Base-by-base conservation (phyloP, 108 stramenopile genomes). In the Pseudonitzschia multistriata region DNA sequence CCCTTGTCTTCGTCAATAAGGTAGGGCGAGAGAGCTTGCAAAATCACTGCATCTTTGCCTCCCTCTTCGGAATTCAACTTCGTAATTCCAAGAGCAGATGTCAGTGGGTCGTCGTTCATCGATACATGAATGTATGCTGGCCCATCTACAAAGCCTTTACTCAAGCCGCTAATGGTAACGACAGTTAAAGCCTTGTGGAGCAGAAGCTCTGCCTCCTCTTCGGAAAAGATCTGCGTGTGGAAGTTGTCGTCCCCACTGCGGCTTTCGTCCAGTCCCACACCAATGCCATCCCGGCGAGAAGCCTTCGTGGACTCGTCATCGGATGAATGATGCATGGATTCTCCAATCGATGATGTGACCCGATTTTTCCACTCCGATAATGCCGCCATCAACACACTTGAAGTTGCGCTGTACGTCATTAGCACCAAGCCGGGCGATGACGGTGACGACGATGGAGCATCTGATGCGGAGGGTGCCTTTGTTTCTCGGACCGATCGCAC, bases 111-210 rank as follows among this genome's bases (percentile, higher is more conserved):
- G 48, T 77, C 76, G 24, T 54, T 50, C 76, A 77, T 77, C 40
- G 72, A 73, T 13, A 77, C 72, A 60, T 77, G 76, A 17, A 77
- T 68, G 47, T 77, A 77, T 22, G 72, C 72, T 29, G 76, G 76
- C 29, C 76, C 76, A 5, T 59, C 57, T 25, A 71, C 57, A 30
- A 47, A 61, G 14, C 73, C 67, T 19, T 34, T 25, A 31, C 40
- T 39, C 19, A 31, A 68, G n/a, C 45, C 13, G 30, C 62, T 49
- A 19, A 77, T 68, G n/a, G 76, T 77, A 39, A 77, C 76, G 15
- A 77, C 76, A 0, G 76, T 77, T 5, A 77, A 0, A 24, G 67
- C 67, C 34, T 77, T 47, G 21, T 73, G 42, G 17, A 77, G 36
- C 17, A 73, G 35, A 27, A 21, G 34, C 42, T 72, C 56, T 49